A percentile compares a stretch with the other conserved stretches of the same genome.
These are phyloP conservation scores for Capsicum rhomboideum DNA, from an alignment of 257 asterid genomes.

Conservation along the genomic window DNA sequence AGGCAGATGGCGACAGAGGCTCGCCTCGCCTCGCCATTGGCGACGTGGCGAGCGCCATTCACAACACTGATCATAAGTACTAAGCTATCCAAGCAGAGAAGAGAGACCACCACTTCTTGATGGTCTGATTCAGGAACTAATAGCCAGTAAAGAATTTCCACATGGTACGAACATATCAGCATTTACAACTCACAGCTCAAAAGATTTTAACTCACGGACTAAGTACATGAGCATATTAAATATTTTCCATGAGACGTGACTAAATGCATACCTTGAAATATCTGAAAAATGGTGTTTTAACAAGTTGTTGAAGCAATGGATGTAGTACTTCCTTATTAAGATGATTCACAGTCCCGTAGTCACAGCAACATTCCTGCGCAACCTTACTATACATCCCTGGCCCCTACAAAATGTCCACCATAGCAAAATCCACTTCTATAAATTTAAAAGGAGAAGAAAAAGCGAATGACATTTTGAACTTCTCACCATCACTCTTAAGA, in stretches of 20 bases:
- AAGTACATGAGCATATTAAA: background rate
- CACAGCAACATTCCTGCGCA: conserved; percentile 62
- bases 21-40: too few species aligned
- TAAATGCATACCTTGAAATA: conserved; percentile 45
- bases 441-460: background rate
- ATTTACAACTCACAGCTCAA: background rate
- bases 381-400: conserved; percentile 26
- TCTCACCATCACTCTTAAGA: background rate
- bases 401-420: conserved; percentile 17
- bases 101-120: too few species aligned
- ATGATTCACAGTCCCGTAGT: conserved; percentile 38
- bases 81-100: too few species aligned
- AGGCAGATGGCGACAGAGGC: too few species aligned
- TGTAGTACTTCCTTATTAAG: conserved; percentile 36
- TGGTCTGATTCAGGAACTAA: background rate
- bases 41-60: too few species aligned
- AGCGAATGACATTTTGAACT: background rate
- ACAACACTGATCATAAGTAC: too few species aligned
- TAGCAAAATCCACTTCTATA: background rate
- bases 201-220: background rate
- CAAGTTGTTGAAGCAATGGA: conserved; percentile 48
- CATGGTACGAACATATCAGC: background rate
- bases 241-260: background rate
- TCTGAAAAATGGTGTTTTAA: conserved; percentile 50
- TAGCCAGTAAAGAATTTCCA: background rate